These are phyloP conservation scores for Coemansia reversa DNA, from an alignment of 192 early-diverging fungal genomes.

Conservation along the genomic window DNA sequence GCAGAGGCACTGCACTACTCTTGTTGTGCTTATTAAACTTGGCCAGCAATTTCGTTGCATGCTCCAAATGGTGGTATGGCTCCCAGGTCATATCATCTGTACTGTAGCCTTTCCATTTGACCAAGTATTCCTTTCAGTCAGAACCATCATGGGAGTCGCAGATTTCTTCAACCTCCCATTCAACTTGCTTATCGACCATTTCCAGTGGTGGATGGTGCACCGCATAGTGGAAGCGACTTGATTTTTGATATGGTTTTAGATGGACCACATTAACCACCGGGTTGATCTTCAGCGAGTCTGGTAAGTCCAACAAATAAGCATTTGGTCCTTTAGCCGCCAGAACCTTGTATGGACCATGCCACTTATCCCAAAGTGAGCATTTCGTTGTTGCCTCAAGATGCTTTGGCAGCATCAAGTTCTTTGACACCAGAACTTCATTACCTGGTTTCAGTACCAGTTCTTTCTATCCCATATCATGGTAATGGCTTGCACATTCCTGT, in stretches of 20 bases:
- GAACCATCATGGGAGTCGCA: not conserved
- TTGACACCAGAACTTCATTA: conserved; percentile 6
- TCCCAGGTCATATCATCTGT: too few species aligned
- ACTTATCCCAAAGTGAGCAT: not conserved
- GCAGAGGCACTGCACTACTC: too few species aligned
- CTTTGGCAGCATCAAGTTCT: not conserved
- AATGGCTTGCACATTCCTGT: not conserved
- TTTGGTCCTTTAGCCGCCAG: not conserved
- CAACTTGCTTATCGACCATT: not conserved
- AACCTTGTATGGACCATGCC: conserved; percentile 10
- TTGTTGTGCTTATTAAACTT: too few species aligned
- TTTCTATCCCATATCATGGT: not conserved
- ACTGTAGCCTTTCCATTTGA: too few species aligned
- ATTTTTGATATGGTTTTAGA: too few species aligned
- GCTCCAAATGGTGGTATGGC: too few species aligned
- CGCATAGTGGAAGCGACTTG: too few species aligned
- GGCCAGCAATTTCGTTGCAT: too few species aligned
- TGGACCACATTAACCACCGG: not conserved
- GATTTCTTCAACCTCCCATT: not conserved
- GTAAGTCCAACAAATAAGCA: conserved; percentile 1
- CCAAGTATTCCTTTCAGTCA: too few species aligned
- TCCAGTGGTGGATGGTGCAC: too few species aligned
- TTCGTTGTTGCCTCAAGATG: not conserved
- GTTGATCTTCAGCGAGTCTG: not conserved
- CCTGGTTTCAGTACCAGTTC: not conserved